Percentiles rank a stretch among this genome's conserved stretches.
phyloP scores from a whole-genome alignment of 441 rosid genomes.

The Mallotus repandus region DNA sequence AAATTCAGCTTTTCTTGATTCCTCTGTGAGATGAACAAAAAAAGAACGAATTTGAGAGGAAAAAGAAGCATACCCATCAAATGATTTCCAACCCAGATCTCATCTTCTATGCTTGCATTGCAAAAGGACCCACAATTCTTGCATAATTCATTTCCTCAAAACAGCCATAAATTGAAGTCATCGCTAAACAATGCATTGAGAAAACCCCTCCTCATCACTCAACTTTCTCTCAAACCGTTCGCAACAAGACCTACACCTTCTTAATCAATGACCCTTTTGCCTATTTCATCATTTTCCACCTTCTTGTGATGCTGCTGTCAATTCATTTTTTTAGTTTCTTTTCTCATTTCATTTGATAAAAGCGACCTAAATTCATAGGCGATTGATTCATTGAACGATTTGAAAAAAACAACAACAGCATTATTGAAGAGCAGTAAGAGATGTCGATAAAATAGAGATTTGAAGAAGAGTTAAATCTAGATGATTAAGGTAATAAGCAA shows the following conservation, averaged over 20 bases:
- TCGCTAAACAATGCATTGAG: slow-evolving; percentile 61
- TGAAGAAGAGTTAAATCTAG: too few relatives aligned
- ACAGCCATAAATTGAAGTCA: slow-evolving; percentile 47
- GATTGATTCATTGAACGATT: too few relatives aligned
- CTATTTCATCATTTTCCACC: slow-evolving; percentile 60
- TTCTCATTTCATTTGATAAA: too few relatives aligned
- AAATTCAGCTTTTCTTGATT: background rate
- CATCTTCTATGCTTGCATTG: slow-evolving; percentile 65
- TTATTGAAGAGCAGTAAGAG: too few relatives aligned
- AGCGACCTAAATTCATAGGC: too few relatives aligned
- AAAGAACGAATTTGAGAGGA: too few relatives aligned
- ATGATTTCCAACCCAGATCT: slow-evolving; percentile 64
- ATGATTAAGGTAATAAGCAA: too few relatives aligned
- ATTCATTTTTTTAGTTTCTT: too few relatives aligned
- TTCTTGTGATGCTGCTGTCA: too few relatives aligned
- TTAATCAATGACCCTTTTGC: slow-evolving; percentile 53
- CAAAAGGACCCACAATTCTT: slow-evolving; percentile 41
- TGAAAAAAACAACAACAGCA: too few relatives aligned
- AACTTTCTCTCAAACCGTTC: slow-evolving; percentile 61
- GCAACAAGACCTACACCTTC: slow-evolving; percentile 57
- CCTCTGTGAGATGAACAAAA: background rate
- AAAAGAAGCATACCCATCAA: slow-evolving; percentile 12
- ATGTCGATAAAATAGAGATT: too few relatives aligned
- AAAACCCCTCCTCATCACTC: slow-evolving; percentile 72
- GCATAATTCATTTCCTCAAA: slow-evolving; percentile 44